phyloP scores from a whole-genome alignment of 2,329 filamentous ascomycete species.

The Fusarium scirpi region DNA sequence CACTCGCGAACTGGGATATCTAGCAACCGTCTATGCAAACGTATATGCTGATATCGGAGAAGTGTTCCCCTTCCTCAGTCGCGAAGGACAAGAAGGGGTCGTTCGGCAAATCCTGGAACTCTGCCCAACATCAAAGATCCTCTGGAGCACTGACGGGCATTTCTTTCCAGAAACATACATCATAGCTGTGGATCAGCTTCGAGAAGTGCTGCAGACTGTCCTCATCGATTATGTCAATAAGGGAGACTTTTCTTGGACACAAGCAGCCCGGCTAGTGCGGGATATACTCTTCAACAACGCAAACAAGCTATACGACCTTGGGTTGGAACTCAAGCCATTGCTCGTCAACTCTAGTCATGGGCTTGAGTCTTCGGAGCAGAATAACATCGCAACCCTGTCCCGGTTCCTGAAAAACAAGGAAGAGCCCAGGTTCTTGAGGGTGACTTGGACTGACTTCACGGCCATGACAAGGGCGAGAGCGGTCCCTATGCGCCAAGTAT shows the following conservation, averaged over 20 bases:
- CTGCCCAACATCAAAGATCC: slow-evolving; percentile 78
- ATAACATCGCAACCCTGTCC: slow-evolving; percentile 25
- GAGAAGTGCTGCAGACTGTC: slow-evolving; percentile 76
- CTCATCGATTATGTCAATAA: slow-evolving; percentile 75
- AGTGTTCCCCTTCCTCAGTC: slow-evolving; percentile 82
- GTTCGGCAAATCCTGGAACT: slow-evolving; percentile 80
- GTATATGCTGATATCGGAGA: slow-evolving; percentile 87
- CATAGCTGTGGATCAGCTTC: slow-evolving; percentile 77
- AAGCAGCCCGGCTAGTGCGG: slow-evolving; percentile 73
- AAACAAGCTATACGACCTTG: slow-evolving; percentile 78
- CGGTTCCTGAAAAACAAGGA: slow-evolving; percentile 61
- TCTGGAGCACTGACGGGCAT: slow-evolving; percentile 86
- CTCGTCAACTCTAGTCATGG: slow-evolving; percentile 9
- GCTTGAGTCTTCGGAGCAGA: slow-evolving; percentile 7
- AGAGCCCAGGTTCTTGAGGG: slow-evolving; percentile 73
- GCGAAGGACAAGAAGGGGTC: slow-evolving; percentile 78
- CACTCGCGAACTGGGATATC: slow-evolving; percentile 80
- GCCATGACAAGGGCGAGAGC: slow-evolving; percentile 74
- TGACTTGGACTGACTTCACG: slow-evolving; percentile 86
- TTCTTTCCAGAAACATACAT: slow-evolving; percentile 83
- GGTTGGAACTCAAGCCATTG: slow-evolving; percentile 56
- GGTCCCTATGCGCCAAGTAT: slow-evolving; percentile 71
- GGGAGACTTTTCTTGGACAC: slow-evolving; percentile 68
- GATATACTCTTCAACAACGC: slow-evolving; percentile 82
- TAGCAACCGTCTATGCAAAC: slow-evolving; percentile 81